Evolutionary conservation across 192 early-diverging fungal genomes (phyloP).

Genomic region (Coemansia javaensis): DNA sequence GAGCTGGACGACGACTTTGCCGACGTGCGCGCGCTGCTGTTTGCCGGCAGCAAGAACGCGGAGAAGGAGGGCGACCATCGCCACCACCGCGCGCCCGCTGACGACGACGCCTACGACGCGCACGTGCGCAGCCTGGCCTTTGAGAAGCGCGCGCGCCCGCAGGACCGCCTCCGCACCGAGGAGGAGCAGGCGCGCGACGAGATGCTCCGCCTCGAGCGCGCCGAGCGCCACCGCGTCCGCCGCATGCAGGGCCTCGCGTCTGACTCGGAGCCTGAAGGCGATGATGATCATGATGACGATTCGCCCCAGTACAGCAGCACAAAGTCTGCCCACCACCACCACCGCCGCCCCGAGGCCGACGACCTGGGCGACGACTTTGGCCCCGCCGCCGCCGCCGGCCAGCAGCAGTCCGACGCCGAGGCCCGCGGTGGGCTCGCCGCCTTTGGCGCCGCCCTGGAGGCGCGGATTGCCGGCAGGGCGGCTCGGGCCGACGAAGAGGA

Average conservation of each 20-base stretch:
- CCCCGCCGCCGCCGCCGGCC: conserved; percentile 13
- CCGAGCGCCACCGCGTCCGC: conserved; percentile 72
- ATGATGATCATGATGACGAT: conserved; percentile 57
- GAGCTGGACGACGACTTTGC: conserved; percentile 90
- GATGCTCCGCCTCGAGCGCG: conserved; percentile 76
- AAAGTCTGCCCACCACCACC: too few relatives aligned
- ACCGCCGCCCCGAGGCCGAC: conserved; percentile 57
- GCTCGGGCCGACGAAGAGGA: too few relatives aligned
- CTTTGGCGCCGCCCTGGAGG: conserved; percentile 29
- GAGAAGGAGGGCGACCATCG: too few relatives aligned
- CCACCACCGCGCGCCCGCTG: too few relatives aligned
- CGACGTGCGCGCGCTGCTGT: conserved; percentile 70
- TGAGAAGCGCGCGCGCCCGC: conserved; percentile 80
- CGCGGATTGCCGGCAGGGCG: too few relatives aligned
- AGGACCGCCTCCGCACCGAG: conserved; percentile 91
- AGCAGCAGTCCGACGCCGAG: too few relatives aligned
- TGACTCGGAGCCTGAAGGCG: conserved; percentile 49
- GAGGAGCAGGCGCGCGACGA: conserved; percentile 87
- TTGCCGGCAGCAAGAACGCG: conserved; percentile 28
- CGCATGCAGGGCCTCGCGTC: conserved; percentile 77
- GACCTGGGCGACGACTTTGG: conserved; percentile 68
- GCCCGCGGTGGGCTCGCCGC: too few relatives aligned
- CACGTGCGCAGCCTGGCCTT: conserved; percentile 74
- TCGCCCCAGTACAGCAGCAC: conserved; percentile 48
- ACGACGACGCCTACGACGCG: conserved; percentile 68